Evolutionary conservation across 2,329 filamentous ascomycete genomes (phyloP).

Genomic region (Fusarium luffae): DNA sequence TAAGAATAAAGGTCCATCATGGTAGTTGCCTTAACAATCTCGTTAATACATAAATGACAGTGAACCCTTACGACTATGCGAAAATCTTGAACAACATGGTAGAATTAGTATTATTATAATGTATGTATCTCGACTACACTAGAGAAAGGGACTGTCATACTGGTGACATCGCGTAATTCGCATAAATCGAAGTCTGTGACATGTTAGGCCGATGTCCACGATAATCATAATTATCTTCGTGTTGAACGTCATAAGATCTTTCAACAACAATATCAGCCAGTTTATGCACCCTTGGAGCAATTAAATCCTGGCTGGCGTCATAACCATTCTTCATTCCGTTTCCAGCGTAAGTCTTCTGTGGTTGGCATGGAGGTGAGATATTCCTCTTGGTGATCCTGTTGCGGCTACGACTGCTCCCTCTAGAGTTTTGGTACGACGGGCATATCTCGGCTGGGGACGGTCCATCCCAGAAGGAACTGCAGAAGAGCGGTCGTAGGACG

Average conservation of each 20-base stretch:
- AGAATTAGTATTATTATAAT: neutral
- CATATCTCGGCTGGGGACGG: neutral
- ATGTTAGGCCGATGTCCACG: neutral
- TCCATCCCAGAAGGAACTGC: slow-evolving; percentile 20
- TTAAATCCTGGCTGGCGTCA: slow-evolving; percentile 26
- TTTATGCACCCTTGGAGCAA: slow-evolving; percentile 3
- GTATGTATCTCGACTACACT: neutral
- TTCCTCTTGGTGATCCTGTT: neutral
- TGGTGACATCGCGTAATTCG: neutral
- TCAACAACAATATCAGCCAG: slow-evolving; percentile 23
- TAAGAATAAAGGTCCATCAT: no score
- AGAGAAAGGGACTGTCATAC: neutral
- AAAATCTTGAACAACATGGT: neutral
- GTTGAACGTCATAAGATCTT: neutral
- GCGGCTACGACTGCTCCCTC: slow-evolving; percentile 4
- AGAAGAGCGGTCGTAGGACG: slow-evolving; percentile 27
- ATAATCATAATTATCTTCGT: neutral
- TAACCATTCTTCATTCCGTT: neutral
- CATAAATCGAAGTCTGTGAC: neutral
- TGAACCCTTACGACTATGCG: no score
- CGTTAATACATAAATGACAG: no score
- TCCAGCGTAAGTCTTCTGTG: neutral
- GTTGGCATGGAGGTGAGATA: neutral
- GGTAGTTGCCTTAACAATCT: no score
- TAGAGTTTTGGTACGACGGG: neutral